These are phyloP conservation scores for Brasenia schreberi DNA, from an alignment of 164 flowering plant genomes.

Conservation along the genomic window DNA sequence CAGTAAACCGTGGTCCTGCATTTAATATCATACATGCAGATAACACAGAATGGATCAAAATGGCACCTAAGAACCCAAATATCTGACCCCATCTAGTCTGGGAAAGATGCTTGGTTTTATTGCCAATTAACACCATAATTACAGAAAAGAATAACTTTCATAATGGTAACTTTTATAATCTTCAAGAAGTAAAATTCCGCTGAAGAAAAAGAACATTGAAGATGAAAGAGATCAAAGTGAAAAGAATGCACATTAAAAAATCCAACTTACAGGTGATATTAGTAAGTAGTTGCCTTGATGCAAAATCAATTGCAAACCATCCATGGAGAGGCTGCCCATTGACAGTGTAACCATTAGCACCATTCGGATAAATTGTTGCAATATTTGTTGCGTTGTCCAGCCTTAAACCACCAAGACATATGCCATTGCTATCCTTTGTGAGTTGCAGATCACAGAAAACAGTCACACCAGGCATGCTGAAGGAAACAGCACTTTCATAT, in stretches of 20 bases:
- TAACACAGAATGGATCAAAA: no score
- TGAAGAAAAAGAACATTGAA: no score
- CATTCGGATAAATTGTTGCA: conserved; percentile 24
- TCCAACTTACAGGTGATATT: conserved; percentile 30
- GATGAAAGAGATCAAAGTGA: no score
- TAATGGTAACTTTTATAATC: no score
- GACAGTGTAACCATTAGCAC: conserved; percentile 35
- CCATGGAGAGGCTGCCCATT: conserved; percentile 44
- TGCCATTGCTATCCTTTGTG: conserved; percentile 54
- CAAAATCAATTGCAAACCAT: conserved; percentile 61
- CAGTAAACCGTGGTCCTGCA: no score
- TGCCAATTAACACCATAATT: no score
- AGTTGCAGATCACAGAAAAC: conserved; percentile 66
- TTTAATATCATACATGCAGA: no score
- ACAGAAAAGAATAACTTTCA: no score
- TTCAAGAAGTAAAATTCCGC: no score
- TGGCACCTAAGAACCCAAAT: no score
- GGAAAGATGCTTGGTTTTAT: no score
- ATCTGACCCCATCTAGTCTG: no score
- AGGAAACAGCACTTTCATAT: conserved; percentile 16
- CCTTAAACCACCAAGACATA: conserved; percentile 39
- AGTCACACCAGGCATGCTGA: conserved; percentile 18
- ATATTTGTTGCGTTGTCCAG: conserved; percentile 61
- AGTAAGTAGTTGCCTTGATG: conserved; percentile 18
- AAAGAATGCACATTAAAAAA: background rate